phyloP scores from a whole-genome alignment of 306 rosid genomes.

The Malus fusca region DNA sequence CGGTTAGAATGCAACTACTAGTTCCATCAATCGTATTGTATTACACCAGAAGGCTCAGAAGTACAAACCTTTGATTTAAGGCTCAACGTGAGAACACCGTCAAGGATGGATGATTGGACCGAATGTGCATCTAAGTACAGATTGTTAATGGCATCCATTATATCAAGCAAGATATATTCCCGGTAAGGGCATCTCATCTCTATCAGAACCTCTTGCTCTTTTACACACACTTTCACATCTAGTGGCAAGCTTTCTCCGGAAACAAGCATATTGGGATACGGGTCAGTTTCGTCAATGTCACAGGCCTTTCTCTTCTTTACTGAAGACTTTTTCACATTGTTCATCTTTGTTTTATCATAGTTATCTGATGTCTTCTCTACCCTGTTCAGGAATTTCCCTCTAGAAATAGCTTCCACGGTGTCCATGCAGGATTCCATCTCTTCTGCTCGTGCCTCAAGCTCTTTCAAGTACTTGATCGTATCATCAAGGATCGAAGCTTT shows the following conservation, averaged over 20 bases:
- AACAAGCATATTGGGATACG: constrained; percentile 19
- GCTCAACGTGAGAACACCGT: constrained; percentile 56
- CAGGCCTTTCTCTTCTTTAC: constrained; percentile 62
- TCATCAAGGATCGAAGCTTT: constrained; percentile 53
- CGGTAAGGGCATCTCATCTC: constrained; percentile 76
- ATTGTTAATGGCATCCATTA: constrained; percentile 61
- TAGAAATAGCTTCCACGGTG: constrained; percentile 37
- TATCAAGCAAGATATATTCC: constrained; percentile 60
- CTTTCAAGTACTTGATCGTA: constrained; percentile 61
- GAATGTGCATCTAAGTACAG: constrained; percentile 64
- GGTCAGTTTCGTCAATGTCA: constrained; percentile 37
- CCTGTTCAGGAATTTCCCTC: constrained; percentile 35
- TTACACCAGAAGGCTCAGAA: neutral
- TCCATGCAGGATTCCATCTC: constrained; percentile 66
- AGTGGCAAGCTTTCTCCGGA: constrained; percentile 26
- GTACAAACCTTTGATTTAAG: constrained; percentile 77
- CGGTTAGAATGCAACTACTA: neutral
- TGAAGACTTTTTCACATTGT: constrained; percentile 30
- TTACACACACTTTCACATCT: constrained; percentile 51
- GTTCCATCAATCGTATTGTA: neutral
- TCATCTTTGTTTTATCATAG: constrained; percentile 28
- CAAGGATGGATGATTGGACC: constrained; percentile 56
- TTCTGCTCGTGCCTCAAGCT: constrained; percentile 63
- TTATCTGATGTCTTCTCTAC: constrained; percentile 65
- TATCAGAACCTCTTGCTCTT: constrained; percentile 54